Percentiles rank a stretch among this genome's conserved stretches.
Conservation (phyloP, 768 basidiomycete species). For the Phanerodontia chrysosporium region DNA sequence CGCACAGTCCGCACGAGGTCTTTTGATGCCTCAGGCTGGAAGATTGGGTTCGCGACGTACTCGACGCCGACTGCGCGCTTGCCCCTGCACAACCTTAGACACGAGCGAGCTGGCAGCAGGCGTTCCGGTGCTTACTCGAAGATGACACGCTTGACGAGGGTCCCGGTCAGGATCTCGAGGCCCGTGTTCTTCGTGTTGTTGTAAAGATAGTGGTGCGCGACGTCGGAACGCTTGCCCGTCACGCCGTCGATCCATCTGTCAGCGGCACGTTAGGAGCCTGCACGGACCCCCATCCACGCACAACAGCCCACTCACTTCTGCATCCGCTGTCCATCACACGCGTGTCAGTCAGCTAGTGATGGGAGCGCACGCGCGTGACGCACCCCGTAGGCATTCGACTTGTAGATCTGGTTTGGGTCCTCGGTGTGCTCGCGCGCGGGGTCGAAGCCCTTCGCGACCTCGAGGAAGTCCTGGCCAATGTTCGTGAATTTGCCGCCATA, state of each 20-base stretch:
- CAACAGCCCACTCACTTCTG: conserved; percentile 2
- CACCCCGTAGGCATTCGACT: conserved; percentile 25
- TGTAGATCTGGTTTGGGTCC: conserved; percentile 22
- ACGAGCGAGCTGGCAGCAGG: neutral
- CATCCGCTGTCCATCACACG: neutral
- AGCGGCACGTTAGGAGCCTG: neutral
- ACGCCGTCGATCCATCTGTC: conserved; percentile 49
- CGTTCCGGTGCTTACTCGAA: conserved; percentile 26
- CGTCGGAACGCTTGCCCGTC: conserved; percentile 56
- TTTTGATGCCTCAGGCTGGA: conserved; percentile 15
- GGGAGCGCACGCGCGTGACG: neutral
- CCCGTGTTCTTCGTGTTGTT: conserved; percentile 20
- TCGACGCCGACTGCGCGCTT: conserved; percentile 37
- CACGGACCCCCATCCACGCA: too few relatives aligned
- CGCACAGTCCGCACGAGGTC: conserved; percentile 16
- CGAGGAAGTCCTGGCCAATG: conserved; percentile 24
- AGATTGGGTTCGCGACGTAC: conserved; percentile 27
- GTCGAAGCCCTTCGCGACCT: conserved; percentile 21
- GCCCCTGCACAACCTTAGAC: conserved; percentile 18
- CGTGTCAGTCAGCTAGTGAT: neutral
- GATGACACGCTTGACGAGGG: conserved; percentile 33
- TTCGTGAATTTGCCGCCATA: conserved; percentile 21
- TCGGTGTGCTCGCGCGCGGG: conserved; percentile 13
- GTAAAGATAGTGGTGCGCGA: conserved; percentile 41
- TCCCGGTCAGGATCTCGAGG: conserved; percentile 29